Base-by-base conservation (phyloP, 768 basidiomycete genomes). In the Omphalotus guepiniiformis region DNA sequence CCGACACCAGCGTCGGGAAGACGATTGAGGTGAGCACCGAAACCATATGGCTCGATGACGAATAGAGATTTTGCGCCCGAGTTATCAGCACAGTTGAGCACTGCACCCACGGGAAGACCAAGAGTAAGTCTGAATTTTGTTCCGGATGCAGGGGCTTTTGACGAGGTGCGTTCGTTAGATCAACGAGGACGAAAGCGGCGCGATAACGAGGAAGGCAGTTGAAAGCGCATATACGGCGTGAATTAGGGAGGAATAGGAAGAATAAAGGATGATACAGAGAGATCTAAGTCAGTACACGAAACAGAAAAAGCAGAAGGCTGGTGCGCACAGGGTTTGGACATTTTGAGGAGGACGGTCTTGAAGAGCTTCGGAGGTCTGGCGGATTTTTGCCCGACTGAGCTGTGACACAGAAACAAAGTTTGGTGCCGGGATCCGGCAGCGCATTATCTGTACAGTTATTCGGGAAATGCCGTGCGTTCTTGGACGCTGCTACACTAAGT, bases 21-120 rank as follows among this genome's bases (percentile, higher is more conserved):
- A 71, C 96, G 81, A 82, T 98, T 98, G 41, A 98, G 82, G 67
- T 88, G 93, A 55, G 96, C 88, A 69, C 96, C 96, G 67, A 88
- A 90, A 44, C 94, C 90, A 64, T 83, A 93, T 46, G 96, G 92
- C 69, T 95, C 92, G 63, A 99, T 98, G 64, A 98, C 66, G 72
- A 74, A 96, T 55, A 96, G 79, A 48, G 87, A 92, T 76, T 97
- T 99, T 57, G 95, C 96, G 55, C 96, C 96, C 63, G 89, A 92
- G 85, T 99, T 99, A 78, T 99, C 96, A 42, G 93, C 93, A 71
- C 96, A 96, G 70, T 95, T 95, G 64, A 96, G 75, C 54, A 96
- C 93, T 57, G 93, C 93, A 56, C 91, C 92, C 55, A 89, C 88
- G 52, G 91, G 93, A 44, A 94, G 85, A 89, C 88, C 90, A 55